These are phyloP conservation scores for Guadua angustifolia DNA, from an alignment of 176 grass and related monocot species.

Conservation along the genomic window DNA sequence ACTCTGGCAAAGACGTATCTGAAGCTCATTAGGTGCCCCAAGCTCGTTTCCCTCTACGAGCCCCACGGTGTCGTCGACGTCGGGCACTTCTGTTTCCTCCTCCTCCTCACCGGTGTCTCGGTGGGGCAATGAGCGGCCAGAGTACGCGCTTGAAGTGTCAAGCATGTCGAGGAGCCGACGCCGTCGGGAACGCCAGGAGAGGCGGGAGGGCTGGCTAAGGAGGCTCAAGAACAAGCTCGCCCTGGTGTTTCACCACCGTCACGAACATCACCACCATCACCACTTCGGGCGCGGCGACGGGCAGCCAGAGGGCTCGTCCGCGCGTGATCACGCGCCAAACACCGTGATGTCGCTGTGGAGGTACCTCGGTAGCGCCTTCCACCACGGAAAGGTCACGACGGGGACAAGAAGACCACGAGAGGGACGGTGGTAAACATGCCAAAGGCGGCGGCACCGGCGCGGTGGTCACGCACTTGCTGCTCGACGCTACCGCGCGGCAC, in stretches of 20 bases:
- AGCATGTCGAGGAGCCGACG: too few relatives aligned
- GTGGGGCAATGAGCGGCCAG: too few relatives aligned
- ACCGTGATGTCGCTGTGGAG: constrained; percentile 49
- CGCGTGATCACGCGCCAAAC: neutral
- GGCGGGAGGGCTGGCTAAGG: constrained; percentile 38
- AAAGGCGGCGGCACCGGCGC: constrained; percentile 27
- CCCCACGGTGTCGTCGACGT: too few relatives aligned
- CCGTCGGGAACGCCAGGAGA: too few relatives aligned
- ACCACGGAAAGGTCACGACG: constrained; percentile 14
- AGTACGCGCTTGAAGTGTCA: too few relatives aligned
- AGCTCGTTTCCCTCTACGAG: too few relatives aligned
- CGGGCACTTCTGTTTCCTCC: too few relatives aligned
- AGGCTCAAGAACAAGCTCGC: constrained; percentile 61
- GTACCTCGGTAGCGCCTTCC: constrained; percentile 43
- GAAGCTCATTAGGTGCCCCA: too few relatives aligned
- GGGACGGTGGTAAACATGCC: neutral
- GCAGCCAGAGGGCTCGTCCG: neutral
- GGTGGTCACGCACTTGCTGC: too few relatives aligned
- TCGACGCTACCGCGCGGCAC: too few relatives aligned
- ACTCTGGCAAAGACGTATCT: too few relatives aligned
- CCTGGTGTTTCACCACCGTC: constrained; percentile 64
- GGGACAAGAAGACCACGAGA: constrained; percentile 2
- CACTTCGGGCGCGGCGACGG: neutral
- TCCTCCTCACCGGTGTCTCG: too few relatives aligned
- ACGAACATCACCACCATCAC: constrained; percentile 64